Evolutionary conservation across 78 protist species (phyloP).

Genomic region (Chrysochromulina parva): DNA sequence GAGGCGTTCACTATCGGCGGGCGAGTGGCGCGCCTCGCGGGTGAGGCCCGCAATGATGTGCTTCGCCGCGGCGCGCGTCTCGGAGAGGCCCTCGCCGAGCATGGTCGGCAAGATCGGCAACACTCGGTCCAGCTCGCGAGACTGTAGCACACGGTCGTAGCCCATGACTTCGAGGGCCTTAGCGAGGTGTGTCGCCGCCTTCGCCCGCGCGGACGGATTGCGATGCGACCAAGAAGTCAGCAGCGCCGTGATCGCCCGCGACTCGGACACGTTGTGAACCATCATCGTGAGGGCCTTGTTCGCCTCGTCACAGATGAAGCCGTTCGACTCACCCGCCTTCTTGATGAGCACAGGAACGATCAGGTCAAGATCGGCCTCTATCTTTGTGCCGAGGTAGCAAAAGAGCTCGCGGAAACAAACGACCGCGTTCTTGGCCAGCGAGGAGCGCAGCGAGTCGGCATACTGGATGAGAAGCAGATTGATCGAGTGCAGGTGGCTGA

Average conservation of each 20-base stretch:
- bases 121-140: neutral
- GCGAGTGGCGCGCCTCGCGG: neutral
- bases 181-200: neutral
- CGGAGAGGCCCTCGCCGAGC: neutral
- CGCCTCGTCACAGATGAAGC: neutral
- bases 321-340: conserved; percentile 16
- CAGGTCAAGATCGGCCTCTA: conserved; percentile 6
- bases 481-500: neutral
- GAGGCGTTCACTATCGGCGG: neutral
- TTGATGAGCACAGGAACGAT: conserved; percentile 14
- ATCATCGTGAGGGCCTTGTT: neutral
- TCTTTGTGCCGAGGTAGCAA: neutral
- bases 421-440: conserved; percentile 5
- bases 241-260: neutral
- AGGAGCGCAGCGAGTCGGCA: neutral
- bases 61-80: neutral
- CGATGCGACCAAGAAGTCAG: neutral
- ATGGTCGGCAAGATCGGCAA: neutral
- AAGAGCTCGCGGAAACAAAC: neutral
- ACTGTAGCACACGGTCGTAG: neutral
- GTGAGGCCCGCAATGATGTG: neutral
- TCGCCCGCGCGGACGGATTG: neutral
- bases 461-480: neutral
- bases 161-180: neutral
- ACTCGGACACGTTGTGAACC: neutral